Evolutionary conservation across 805 yeast genomes (phyloP).

Genomic region (Candida pseudofarinosa): DNA sequence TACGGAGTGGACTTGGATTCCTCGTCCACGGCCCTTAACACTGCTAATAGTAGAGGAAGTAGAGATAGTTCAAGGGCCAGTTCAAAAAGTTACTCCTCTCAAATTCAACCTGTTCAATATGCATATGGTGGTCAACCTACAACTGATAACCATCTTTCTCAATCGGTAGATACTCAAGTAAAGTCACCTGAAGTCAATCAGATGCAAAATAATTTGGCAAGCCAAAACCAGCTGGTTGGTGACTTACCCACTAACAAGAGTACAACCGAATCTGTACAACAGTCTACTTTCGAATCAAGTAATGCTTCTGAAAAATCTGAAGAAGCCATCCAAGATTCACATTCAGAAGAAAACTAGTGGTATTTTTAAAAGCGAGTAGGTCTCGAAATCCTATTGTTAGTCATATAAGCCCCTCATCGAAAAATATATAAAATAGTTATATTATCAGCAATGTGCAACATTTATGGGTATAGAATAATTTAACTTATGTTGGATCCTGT

Average conservation of each 20-base stretch:
- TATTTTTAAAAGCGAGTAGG: too few relatives aligned
- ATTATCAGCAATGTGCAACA: background rate
- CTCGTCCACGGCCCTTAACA: conserved; percentile 14
- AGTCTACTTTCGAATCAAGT: background rate
- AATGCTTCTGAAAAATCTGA: background rate
- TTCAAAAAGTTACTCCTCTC: conserved; percentile 2
- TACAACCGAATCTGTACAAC: background rate
- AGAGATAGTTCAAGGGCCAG: conserved; percentile 3
- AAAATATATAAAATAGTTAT: too few relatives aligned
- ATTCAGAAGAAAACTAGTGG: background rate
- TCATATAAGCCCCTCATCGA: too few relatives aligned
- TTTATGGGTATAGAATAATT: background rate
- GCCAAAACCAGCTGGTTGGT: background rate
- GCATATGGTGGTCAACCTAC: background rate
- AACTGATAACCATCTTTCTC: background rate
- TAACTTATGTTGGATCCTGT: background rate
- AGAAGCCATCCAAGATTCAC: background rate
- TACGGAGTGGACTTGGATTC: conserved; percentile 20
- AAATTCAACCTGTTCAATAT: background rate
- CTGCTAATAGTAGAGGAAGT: conserved; percentile 11
- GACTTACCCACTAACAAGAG: background rate
- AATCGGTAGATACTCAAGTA: background rate
- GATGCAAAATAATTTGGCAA: background rate
- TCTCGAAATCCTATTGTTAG: too few relatives aligned
- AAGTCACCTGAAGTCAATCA: background rate